Evolutionary conservation across 2,329 filamentous ascomycete species (phyloP).

Genomic region (Alternaria sp.): DNA sequence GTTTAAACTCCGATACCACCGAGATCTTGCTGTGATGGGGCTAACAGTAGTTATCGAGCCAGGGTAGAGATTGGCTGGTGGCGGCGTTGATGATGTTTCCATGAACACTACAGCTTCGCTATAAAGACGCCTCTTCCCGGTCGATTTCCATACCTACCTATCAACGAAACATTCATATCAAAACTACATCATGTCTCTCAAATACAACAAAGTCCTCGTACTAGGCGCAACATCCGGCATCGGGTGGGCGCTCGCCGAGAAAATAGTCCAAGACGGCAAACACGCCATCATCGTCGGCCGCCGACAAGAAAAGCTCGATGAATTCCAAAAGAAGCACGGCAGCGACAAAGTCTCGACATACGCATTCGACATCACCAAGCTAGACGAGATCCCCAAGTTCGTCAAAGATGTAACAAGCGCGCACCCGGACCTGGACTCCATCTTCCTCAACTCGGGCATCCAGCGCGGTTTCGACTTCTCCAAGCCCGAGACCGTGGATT

Average conservation of each 20-base stretch:
- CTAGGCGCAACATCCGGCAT: constrained; percentile 62
- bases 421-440: constrained; percentile 59
- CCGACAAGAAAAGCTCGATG: constrained; percentile 58
- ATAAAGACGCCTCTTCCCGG: neutral
- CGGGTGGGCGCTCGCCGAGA: constrained; percentile 58
- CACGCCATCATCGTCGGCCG: constrained; percentile 58
- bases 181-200: constrained; percentile 49
- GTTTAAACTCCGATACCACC: constrained; percentile 1
- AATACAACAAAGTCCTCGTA: constrained; percentile 61
- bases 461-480: constrained; percentile 59
- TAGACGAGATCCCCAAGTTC: constrained; percentile 56
- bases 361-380: constrained; percentile 59
- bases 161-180: neutral
- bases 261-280: constrained; percentile 56
- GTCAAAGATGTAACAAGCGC: constrained; percentile 49
- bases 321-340: constrained; percentile 55
- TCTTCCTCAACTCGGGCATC: constrained; percentile 62
- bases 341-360: constrained; percentile 54
- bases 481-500: constrained; percentile 55
- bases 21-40: neutral
- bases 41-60: neutral
- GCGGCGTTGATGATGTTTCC: constrained; percentile 6
- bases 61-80: neutral
- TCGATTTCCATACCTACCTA: neutral
- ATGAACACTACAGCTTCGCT: neutral